A percentile compares a stretch with the other conserved stretches of the same genome.
Evolutionary conservation across 352 stramenopile genomes (phyloP).

Genomic region (Phytophthora tubulina): DNA sequence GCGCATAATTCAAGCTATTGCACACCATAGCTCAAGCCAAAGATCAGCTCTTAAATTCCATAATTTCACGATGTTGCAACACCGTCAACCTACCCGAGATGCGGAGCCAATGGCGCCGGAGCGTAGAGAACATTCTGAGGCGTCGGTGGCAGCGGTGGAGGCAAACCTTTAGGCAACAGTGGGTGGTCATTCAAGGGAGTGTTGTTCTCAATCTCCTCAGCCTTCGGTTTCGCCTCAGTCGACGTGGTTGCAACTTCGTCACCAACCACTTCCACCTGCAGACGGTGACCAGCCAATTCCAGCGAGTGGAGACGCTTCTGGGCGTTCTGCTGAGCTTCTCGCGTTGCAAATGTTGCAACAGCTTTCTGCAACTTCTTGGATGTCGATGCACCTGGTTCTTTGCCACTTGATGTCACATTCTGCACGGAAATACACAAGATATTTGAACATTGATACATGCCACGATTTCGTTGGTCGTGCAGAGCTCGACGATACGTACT

Average conservation of each 20-base stretch:
- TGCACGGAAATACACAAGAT: constrained; percentile 5
- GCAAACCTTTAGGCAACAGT: constrained; percentile 45
- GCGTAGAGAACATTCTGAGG: constrained; percentile 30
- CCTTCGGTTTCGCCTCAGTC: constrained; percentile 16
- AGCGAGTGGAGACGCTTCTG: constrained; percentile 54
- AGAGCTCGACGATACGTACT: constrained; percentile 27
- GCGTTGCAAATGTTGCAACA: constrained; percentile 55
- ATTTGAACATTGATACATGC: constrained; percentile 19
- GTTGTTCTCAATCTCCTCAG: background rate
- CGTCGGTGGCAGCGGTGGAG: constrained; percentile 39
- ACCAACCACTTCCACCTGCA: constrained; percentile 48
- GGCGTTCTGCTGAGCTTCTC: constrained; percentile 46
- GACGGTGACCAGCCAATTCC: constrained; percentile 61
- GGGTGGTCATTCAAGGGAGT: constrained; percentile 22
- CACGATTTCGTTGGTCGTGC: background rate
- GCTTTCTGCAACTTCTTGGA: constrained; percentile 46
- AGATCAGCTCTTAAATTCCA: background rate
- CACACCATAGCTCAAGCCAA: background rate
- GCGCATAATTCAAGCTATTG: constrained; percentile 82
- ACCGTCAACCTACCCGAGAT: constrained; percentile 65
- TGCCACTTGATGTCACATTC: constrained; percentile 39
- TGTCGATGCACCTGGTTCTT: constrained; percentile 39
- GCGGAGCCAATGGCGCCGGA: constrained; percentile 68
- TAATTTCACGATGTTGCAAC: background rate
- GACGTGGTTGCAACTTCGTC: constrained; percentile 19